A percentile compares a stretch with the other conserved stretches of the same genome.
These are phyloP conservation scores for Nissolia schottii DNA, from an alignment of 306 rosid species.

Conservation along the genomic window DNA sequence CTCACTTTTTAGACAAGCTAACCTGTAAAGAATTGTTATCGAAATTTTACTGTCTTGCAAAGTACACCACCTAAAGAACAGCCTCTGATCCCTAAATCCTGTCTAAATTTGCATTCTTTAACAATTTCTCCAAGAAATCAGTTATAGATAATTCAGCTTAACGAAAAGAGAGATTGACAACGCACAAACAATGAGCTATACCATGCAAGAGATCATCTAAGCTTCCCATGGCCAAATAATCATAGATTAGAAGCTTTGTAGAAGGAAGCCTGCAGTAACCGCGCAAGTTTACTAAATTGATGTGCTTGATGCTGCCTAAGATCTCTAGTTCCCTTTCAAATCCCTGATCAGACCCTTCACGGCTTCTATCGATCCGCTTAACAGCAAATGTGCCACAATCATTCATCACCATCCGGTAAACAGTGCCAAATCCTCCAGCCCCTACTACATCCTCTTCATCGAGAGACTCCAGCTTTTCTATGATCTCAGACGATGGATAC, in stretches of 20 bases:
- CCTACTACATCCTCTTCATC: slow-evolving; percentile 73
- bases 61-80: neutral
- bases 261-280: slow-evolving; percentile 59
- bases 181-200: neutral
- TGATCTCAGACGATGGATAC: slow-evolving; percentile 65
- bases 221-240: neutral
- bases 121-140: neutral
- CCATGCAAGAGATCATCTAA: neutral
- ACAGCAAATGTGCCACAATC: slow-evolving; percentile 80
- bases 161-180: neutral
- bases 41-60: neutral
- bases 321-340: slow-evolving; percentile 84
- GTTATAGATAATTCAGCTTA: neutral
- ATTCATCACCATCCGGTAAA: slow-evolving; percentile 87
- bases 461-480: slow-evolving; percentile 77
- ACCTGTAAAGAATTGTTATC: neutral
- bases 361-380: slow-evolving; percentile 65
- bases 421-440: slow-evolving; percentile 79
- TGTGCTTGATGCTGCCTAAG: slow-evolving; percentile 82
- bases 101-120: neutral
- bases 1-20: no score
- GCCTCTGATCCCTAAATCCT: neutral
- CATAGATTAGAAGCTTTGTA: slow-evolving; percentile 29
- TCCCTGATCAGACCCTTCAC: slow-evolving; percentile 64
- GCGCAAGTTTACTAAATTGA: slow-evolving; percentile 70